Conservation (phyloP, 2,329 filamentous ascomycete species). For the Fusarium illudens region DNA sequence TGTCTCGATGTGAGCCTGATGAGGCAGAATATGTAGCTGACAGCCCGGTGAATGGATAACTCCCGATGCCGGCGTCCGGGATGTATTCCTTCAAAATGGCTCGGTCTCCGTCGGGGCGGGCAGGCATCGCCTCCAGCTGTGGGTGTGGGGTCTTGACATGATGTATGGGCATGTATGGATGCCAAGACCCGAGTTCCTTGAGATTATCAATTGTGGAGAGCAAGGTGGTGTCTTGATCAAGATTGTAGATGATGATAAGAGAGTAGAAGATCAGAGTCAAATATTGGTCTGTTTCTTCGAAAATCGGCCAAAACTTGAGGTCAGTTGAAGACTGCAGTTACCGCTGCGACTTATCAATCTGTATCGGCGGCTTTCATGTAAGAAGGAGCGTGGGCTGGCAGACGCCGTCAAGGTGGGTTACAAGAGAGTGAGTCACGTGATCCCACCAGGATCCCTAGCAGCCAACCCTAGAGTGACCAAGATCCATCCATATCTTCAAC, state of each 20-base stretch:
- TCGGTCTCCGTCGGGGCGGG: conserved; percentile 2
- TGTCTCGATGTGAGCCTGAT: not conserved
- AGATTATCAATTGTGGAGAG: not conserved
- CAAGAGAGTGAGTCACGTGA: not conserved
- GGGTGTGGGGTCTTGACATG: not conserved
- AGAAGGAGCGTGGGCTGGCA: not conserved
- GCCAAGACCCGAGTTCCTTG: not conserved
- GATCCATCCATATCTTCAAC: not conserved
- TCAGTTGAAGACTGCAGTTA: not conserved
- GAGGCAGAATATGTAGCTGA: not conserved
- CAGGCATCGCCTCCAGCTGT: not conserved
- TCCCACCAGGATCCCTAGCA: not conserved
- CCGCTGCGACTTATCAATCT: not conserved
- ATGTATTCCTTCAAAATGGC: not conserved
- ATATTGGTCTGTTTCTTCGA: not conserved
- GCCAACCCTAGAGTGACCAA: not conserved
- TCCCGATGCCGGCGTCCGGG: not conserved
- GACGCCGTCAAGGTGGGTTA: not conserved
- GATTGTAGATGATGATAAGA: not conserved
- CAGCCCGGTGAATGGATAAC: not conserved
- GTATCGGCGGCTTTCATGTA: not conserved
- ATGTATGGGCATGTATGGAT: not conserved
- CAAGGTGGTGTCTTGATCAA: not conserved
- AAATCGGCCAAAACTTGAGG: not conserved
- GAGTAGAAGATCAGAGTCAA: not conserved